Percentiles rank a stretch among this genome's conserved stretches.
These are phyloP conservation scores for Rhodamnia rubescens DNA, from an alignment of 345 rosid species.

Conservation along the genomic window DNA sequence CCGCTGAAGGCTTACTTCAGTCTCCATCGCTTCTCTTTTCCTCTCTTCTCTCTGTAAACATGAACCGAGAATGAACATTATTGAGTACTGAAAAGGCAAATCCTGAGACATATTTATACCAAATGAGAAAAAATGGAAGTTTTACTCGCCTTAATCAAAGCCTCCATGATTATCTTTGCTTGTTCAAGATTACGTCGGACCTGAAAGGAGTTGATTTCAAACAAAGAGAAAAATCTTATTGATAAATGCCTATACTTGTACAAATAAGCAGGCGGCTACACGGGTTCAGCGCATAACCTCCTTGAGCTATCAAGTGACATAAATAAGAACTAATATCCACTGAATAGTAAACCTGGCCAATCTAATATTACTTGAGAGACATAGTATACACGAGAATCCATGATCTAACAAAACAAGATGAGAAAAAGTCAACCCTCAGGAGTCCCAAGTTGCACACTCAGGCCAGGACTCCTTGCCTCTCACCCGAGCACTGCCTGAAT, in stretches of 20 bases:
- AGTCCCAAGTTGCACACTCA: not conserved
- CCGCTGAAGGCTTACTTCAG: conserved; percentile 84
- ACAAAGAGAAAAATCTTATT: not conserved
- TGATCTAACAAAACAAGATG: not conserved
- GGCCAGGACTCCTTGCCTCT: not conserved
- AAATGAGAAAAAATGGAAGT: not conserved
- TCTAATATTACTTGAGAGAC: not conserved
- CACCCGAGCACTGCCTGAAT: not conserved
- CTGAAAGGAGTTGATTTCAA: conserved; percentile 28
- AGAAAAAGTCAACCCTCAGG: not conserved
- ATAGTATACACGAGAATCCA: not conserved
- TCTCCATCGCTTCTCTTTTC: conserved; percentile 82
- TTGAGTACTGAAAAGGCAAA: not conserved
- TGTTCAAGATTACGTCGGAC: conserved; percentile 97
- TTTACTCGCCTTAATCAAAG: conserved; percentile 68
- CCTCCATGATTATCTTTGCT: conserved; percentile 80
- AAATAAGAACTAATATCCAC: not conserved
- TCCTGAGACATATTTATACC: not conserved
- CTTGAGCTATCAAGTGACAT: not conserved
- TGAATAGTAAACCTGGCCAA: not conserved
- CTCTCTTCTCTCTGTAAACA: conserved; percentile 81
- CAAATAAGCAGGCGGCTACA: not conserved
- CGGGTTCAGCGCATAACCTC: not conserved
- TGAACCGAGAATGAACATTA: not conserved
- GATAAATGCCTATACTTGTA: not conserved